phyloP scores from a whole-genome alignment of 2,329 filamentous ascomycete species.

The Clarireedia paspali region DNA sequence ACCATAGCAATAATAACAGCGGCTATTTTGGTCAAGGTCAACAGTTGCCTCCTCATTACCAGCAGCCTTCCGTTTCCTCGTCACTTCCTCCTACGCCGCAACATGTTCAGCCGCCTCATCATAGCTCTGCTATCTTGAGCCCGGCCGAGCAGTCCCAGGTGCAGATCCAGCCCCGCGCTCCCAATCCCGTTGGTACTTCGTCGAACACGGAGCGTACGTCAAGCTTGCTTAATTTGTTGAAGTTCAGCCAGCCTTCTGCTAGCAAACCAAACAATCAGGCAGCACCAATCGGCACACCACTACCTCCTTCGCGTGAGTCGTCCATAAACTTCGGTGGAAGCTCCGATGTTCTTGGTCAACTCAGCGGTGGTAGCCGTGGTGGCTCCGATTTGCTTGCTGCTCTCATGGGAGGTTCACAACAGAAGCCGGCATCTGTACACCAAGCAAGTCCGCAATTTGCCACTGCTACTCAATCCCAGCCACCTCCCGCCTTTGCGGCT shows the following conservation, averaged over 20 bases:
- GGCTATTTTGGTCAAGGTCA: conserved; percentile 24
- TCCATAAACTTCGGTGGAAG: conserved; percentile 19
- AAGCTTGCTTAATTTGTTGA: conserved; percentile 56
- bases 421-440: conserved; percentile 13
- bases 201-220: conserved; percentile 42
- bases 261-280: conserved; percentile 16
- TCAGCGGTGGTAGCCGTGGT: conserved; percentile 14
- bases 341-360: conserved; percentile 17
- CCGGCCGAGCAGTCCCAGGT: conserved; percentile 36
- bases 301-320: conserved; percentile 23
- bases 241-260: conserved; percentile 46
- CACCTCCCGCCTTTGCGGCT: conserved; percentile 30
- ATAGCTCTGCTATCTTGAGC: conserved; percentile 50
- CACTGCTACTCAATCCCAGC: conserved; percentile 19
- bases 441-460: conserved; percentile 17
- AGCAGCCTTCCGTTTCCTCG: conserved; percentile 49
- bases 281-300: conserved; percentile 25
- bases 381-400: conserved; percentile 27
- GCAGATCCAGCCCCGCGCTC: conserved; percentile 29
- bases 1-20: conserved; percentile 23
- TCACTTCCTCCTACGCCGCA: conserved; percentile 48
- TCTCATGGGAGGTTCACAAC: conserved; percentile 23
- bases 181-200: conserved; percentile 23
- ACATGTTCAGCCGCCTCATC: conserved; percentile 45
- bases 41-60: conserved; percentile 34